A percentile compares a stretch with the other conserved stretches of the same genome.
Conservation (phyloP, 116 monocot genomes). For the Cymodocea nodosa region DNA sequence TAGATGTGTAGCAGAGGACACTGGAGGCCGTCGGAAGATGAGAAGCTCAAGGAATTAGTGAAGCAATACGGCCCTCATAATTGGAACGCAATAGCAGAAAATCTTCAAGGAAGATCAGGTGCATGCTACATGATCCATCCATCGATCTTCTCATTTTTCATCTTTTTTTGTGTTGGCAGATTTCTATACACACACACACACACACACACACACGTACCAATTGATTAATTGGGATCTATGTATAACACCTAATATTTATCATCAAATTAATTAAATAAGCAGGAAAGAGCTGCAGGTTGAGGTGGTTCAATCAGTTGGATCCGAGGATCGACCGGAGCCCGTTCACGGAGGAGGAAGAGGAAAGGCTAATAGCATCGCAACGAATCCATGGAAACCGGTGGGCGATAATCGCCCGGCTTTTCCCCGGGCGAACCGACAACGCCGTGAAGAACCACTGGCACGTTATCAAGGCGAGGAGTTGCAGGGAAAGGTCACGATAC, state of each 20-base stretch:
- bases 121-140: background rate
- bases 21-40: constrained; percentile 70
- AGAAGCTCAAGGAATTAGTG: constrained; percentile 67
- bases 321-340: constrained; percentile 57
- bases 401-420: constrained; percentile 41
- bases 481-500: constrained; percentile 26
- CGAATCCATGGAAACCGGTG: constrained; percentile 56
- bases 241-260: background rate
- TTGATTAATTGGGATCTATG: background rate
- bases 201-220: no score
- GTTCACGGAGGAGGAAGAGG: constrained; percentile 50
- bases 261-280: background rate
- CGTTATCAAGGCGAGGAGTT: constrained; percentile 58
- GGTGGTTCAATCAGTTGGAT: constrained; percentile 73
- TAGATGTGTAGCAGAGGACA: constrained; percentile 81
- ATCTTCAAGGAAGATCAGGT: constrained; percentile 87
- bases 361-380: constrained; percentile 32
- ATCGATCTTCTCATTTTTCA: no score
- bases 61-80: constrained; percentile 56
- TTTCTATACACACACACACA: no score
- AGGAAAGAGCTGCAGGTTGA: constrained; percentile 36
- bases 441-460: constrained; percentile 78
- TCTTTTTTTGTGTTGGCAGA: no score
- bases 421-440: constrained; percentile 57
- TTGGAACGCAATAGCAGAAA: constrained; percentile 75